Conservation (phyloP, 371 early-diverging fungal species). For the Thermomucor indicae-seudaticae region DNA sequence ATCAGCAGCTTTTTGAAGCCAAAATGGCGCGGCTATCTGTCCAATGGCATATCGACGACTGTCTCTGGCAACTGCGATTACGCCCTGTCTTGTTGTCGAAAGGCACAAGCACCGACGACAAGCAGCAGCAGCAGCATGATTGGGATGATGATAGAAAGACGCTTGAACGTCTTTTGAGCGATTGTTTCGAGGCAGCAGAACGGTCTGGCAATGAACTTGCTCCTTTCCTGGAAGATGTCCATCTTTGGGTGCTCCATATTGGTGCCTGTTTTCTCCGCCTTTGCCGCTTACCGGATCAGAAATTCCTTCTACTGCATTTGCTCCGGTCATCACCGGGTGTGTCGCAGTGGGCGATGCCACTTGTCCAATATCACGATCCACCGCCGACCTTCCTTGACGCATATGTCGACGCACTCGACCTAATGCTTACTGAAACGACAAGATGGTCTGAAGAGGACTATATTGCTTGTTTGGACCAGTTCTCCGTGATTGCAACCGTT, state of each 20-base stretch:
- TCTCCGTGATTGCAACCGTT: constrained; percentile 38
- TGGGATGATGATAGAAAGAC: background rate
- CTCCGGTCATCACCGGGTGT: constrained; percentile 6
- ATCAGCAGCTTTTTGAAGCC: constrained; percentile 25
- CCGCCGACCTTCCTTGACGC: constrained; percentile 9
- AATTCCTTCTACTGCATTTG: constrained; percentile 45
- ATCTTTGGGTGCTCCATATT: constrained; percentile 48
- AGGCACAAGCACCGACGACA: constrained; percentile 13
- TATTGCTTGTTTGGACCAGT: constrained; percentile 53
- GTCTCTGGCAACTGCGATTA: constrained; percentile 19
- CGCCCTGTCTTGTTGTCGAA: background rate
- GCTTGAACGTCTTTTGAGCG: constrained; percentile 12
- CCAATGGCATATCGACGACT: constrained; percentile 46
- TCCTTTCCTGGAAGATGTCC: constrained; percentile 32
- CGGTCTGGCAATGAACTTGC: background rate
- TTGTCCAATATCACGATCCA: constrained; percentile 45
- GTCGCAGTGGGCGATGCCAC: constrained; percentile 56
- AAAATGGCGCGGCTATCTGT: constrained; percentile 48
- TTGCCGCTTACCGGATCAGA: constrained; percentile 21
- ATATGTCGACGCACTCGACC: constrained; percentile 27
- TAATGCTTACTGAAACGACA: constrained; percentile 22
- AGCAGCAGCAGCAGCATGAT: background rate
- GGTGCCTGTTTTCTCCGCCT: constrained; percentile 24
- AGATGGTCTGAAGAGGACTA: constrained; percentile 63
- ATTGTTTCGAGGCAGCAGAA: constrained; percentile 15